Conservation (phyloP, 2,329 filamentous ascomycete species). For the Pseudogymnoascus sp. region DNA sequence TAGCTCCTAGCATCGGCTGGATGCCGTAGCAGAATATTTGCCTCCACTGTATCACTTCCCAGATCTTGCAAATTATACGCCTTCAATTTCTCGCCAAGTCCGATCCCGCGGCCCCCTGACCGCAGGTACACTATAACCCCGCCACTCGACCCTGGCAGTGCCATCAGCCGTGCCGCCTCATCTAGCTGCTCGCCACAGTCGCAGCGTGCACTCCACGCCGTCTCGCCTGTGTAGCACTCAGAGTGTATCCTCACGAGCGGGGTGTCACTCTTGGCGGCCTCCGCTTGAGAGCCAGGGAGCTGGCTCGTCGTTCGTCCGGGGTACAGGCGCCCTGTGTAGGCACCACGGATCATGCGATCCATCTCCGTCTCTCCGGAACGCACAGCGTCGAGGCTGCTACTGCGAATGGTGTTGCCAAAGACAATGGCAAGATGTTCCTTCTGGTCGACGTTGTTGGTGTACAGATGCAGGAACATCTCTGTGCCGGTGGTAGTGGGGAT, state of each 20-base stretch:
- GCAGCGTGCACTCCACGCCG: constrained; percentile 94
- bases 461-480: constrained; percentile 96
- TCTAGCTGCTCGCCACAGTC: constrained; percentile 98
- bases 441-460: constrained; percentile 84
- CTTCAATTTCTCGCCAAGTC: constrained; percentile 90
- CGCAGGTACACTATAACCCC: constrained; percentile 94
- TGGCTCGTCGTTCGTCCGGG: constrained; percentile 65
- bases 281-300: constrained; percentile 12
- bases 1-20: constrained; percentile 93
- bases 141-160: constrained; percentile 59
- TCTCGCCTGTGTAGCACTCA: constrained; percentile 98
- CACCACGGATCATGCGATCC: constrained; percentile 88
- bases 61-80: constrained; percentile 97
- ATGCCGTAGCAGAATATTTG: constrained; percentile 83
- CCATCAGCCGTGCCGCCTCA: constrained; percentile 91
- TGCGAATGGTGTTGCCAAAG: constrained; percentile 80
- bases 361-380: constrained; percentile 75
- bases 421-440: constrained; percentile 98
- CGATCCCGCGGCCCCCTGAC: constrained; percentile 91
- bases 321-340: constrained; percentile 81
- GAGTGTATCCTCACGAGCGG: constrained; percentile 93
- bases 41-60: constrained; percentile 95
- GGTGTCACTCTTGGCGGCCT: constrained; percentile 29
- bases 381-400: constrained; percentile 62
- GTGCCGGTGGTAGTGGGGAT: constrained; percentile 88